A percentile compares a stretch with the other conserved stretches of the same genome.
phyloP scores from a whole-genome alignment of 371 early-diverging fungal species.

The Pancytospora philotis region DNA sequence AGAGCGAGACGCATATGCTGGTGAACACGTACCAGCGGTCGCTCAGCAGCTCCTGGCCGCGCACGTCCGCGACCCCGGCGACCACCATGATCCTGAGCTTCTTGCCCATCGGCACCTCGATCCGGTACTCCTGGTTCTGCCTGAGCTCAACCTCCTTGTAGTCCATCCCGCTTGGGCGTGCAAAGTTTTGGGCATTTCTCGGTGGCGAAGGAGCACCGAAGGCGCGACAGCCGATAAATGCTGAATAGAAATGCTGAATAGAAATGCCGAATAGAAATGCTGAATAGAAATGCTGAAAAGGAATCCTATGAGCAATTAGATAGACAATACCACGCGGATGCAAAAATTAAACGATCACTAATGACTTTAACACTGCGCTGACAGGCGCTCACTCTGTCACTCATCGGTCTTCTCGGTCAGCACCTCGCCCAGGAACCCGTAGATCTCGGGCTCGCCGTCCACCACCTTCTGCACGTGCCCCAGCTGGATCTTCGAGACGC shows the following conservation, averaged over 20 bases:
- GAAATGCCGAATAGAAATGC: no score
- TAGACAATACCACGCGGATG: no score
- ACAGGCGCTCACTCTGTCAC: no score
- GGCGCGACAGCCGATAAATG: no score
- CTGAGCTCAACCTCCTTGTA: constrained; percentile 24
- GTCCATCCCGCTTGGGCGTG: background rate
- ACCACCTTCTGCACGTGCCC: background rate
- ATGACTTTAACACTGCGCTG: no score
- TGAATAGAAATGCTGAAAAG: no score
- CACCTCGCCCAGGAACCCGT: background rate
- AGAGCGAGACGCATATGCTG: constrained; percentile 51
- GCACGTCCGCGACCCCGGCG: constrained; percentile 48
- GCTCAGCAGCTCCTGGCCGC: constrained; percentile 55
- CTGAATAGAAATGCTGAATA: no score
- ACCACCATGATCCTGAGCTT: constrained; percentile 50
- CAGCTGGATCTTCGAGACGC: background rate
- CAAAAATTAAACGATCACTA: no score
- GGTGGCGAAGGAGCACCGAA: no score
- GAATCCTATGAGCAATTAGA: no score
- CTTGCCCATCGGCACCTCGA: constrained; percentile 33
- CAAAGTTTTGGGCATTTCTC: no score
- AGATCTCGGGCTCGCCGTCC: background rate
- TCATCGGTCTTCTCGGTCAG: no score
- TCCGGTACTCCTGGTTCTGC: constrained; percentile 29
- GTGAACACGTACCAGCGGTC: constrained; percentile 56